Evolutionary conservation across 164 flowering plant genomes (phyloP).

Genomic region (Saururus chinensis): DNA sequence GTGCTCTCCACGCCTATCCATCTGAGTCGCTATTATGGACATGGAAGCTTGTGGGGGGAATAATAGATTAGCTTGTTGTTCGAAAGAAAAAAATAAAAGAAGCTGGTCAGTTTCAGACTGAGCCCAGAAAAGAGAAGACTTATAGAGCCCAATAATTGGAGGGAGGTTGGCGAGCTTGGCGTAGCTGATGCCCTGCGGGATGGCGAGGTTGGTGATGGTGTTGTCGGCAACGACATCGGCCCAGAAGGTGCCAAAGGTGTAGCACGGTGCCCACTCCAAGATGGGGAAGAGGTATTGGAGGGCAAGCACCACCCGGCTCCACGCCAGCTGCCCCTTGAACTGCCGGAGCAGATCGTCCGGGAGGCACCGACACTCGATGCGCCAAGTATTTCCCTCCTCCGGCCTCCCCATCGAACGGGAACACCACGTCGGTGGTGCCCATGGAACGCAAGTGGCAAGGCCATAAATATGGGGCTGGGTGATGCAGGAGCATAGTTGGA

Average conservation of each 20-base stretch:
- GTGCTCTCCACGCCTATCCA: no score
- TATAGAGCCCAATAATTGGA: constrained; percentile 84
- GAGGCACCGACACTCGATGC: constrained; percentile 56
- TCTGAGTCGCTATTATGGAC: no score
- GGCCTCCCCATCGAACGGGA: neutral
- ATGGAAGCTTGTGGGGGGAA: no score
- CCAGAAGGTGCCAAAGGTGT: constrained; percentile 49
- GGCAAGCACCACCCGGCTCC: constrained; percentile 30
- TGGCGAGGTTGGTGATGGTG: constrained; percentile 95
- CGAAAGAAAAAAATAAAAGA: no score
- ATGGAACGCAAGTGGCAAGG: constrained; percentile 1
- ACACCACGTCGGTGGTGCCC: constrained; percentile 16
- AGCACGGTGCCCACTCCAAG: constrained; percentile 82
- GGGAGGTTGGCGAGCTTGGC: constrained; percentile 92
- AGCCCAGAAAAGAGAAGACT: constrained; percentile 14
- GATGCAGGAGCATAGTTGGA: no score
- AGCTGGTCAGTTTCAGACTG: no score
- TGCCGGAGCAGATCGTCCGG: constrained; percentile 87
- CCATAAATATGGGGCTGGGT: neutral
- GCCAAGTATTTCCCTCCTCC: constrained; percentile 4
- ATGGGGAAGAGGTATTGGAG: constrained; percentile 69
- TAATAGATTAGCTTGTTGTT: neutral
- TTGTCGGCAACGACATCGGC: constrained; percentile 76
- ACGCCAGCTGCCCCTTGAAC: constrained; percentile 54
- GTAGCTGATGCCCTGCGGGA: constrained; percentile 95